phyloP scores from a whole-genome alignment of 2,329 filamentous ascomycete genomes.

The Fusarium brachygibbosum region DNA sequence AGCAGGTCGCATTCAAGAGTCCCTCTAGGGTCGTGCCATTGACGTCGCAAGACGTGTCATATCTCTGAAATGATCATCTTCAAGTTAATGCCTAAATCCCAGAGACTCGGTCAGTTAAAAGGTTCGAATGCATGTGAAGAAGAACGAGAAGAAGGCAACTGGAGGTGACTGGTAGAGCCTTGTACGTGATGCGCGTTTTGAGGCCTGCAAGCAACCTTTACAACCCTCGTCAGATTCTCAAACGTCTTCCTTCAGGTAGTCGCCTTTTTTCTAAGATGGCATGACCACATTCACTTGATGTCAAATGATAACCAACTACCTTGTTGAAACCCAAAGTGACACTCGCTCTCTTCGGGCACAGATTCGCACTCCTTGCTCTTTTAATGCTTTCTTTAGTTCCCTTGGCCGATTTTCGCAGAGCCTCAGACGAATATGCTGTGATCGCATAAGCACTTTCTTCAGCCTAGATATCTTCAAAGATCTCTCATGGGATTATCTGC shows the following conservation, averaged over 20 bases:
- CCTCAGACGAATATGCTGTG: neutral
- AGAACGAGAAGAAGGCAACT: neutral
- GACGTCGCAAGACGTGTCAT: slow-evolving; percentile 16
- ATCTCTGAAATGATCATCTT: slow-evolving; percentile 20
- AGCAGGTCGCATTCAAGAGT: neutral
- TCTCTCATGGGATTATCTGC: accelerated
- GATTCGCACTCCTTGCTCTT: neutral
- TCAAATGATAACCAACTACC: neutral
- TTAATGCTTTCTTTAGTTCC: neutral
- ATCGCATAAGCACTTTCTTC: too few relatives aligned
- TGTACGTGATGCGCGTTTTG: neutral
- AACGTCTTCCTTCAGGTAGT: neutral
- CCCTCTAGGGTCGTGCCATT: neutral
- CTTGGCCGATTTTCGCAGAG: neutral
- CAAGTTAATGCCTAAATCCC: neutral
- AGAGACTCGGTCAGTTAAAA: neutral
- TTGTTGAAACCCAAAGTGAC: too few relatives aligned
- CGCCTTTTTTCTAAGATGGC: neutral
- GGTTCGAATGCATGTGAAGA: neutral
- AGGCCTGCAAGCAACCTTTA: slow-evolving; percentile 4
- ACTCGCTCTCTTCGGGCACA: neutral
- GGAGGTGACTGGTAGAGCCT: neutral
- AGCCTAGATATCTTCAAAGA: neutral
- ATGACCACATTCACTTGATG: neutral
- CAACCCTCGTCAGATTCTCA: neutral